Conservation (phyloP, 768 basidiomycete genomes). For the Tricholomella constricta region DNA sequence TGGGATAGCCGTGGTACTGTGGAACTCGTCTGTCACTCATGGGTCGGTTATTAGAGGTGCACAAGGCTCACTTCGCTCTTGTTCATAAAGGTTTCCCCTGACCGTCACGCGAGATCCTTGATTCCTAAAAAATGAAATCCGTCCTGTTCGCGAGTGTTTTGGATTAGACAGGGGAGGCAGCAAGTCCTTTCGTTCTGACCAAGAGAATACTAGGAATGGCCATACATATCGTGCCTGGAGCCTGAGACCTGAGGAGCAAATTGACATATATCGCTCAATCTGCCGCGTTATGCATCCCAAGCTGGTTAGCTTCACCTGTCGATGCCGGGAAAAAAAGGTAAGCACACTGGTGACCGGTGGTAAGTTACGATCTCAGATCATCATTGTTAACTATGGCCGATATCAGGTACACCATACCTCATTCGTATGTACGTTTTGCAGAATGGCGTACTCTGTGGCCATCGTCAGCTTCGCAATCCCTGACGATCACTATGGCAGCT, state of each 20-base stretch:
- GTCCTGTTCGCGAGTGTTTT: conserved; percentile 29
- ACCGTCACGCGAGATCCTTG: conserved; percentile 24
- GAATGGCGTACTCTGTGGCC: neutral
- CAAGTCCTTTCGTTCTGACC: conserved; percentile 20
- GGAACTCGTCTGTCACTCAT: conserved; percentile 33
- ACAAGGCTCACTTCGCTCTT: conserved; percentile 19
- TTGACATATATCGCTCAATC: conserved; percentile 9
- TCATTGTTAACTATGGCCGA: conserved; percentile 7
- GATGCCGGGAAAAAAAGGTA: conserved; percentile 4
- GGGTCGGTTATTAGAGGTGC: conserved; percentile 11
- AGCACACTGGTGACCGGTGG: conserved; percentile 13
- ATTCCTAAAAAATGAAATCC: conserved; percentile 25
- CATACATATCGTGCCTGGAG: conserved; percentile 14
- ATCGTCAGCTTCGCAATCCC: neutral
- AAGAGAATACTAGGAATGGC: conserved; percentile 22
- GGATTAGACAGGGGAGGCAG: conserved; percentile 21
- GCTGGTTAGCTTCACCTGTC: conserved; percentile 18
- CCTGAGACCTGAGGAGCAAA: conserved; percentile 15
- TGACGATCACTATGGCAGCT: neutral
- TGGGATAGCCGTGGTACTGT: conserved; percentile 33
- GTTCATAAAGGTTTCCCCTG: conserved; percentile 30
- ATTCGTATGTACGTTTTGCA: neutral
- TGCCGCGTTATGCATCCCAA: conserved; percentile 14
- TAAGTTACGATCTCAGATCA: conserved; percentile 19
- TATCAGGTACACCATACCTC: conserved; percentile 12